phyloP scores from a whole-genome alignment of 495 filamentous ascomycete genomes.

The Podospora conica region DNA sequence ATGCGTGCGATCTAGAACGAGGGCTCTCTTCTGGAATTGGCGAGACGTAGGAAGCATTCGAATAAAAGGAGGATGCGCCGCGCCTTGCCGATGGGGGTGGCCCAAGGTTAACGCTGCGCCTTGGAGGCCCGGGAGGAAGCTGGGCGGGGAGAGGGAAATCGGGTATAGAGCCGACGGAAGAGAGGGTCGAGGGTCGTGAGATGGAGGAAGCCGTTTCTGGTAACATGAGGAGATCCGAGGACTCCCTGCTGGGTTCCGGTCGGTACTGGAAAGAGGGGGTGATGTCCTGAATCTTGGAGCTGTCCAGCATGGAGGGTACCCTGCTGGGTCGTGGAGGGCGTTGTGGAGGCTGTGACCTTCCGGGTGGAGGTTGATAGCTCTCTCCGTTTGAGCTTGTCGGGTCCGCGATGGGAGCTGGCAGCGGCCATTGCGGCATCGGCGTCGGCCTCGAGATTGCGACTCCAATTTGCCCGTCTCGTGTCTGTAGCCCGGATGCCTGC shows the following conservation, averaged over 20 bases:
- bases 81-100: slow-evolving; percentile 63
- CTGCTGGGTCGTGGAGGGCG: slow-evolving; percentile 60
- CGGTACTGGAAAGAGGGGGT: slow-evolving; percentile 47
- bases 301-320: slow-evolving; percentile 49
- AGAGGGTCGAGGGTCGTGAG: slow-evolving; percentile 47
- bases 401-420: slow-evolving; percentile 42
- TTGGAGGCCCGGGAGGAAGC: slow-evolving; percentile 31
- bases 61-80: slow-evolving; percentile 68
- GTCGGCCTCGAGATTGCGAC: slow-evolving; percentile 48
- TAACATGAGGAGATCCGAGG: slow-evolving; percentile 23
- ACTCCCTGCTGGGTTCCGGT: slow-evolving; percentile 33
- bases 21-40: slow-evolving; percentile 82
- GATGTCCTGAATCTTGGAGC: slow-evolving; percentile 43
- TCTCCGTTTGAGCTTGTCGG: slow-evolving; percentile 29
- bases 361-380: slow-evolving; percentile 43
- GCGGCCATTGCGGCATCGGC: slow-evolving; percentile 49
- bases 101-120: slow-evolving; percentile 52
- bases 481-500: slow-evolving; percentile 31
- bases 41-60: slow-evolving; percentile 68
- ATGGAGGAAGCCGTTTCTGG: slow-evolving; percentile 36
- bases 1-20: slow-evolving; percentile 55
- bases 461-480: slow-evolving; percentile 38
- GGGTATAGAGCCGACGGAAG: slow-evolving; percentile 54
- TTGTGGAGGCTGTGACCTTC: slow-evolving; percentile 55
- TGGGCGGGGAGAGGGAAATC: slow-evolving; percentile 52